Percentiles rank a stretch among this genome's conserved stretches.
Conservation (phyloP, 2,329 filamentous ascomycete genomes). For the Fusarium sp. region DNA sequence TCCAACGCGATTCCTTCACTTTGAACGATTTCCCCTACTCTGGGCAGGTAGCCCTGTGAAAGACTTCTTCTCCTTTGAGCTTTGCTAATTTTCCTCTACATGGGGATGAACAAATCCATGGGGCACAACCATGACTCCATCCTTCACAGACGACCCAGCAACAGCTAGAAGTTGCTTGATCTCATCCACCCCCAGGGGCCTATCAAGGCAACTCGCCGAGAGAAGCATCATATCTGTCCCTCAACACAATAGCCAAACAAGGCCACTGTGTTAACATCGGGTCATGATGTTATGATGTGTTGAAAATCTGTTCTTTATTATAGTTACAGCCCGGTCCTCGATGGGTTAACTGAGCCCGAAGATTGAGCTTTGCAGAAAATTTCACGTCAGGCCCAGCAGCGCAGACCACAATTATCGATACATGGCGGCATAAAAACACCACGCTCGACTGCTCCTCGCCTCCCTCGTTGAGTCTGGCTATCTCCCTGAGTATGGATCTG, state of each 20-base stretch:
- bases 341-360: no score
- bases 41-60: neutral
- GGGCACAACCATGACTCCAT: neutral
- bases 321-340: no score
- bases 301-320: no score
- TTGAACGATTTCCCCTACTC: neutral
- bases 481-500: constrained; percentile 35
- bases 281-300: no score
- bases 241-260: neutral
- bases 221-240: neutral
- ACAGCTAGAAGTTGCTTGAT: neutral
- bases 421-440: neutral
- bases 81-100: no score
- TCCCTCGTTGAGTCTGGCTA: constrained; percentile 42
- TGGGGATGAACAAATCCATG: no score
- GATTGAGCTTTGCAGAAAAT: neutral
- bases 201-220: neutral
- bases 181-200: neutral
- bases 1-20: neutral
- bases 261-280: no score
- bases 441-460: constrained; percentile 28
- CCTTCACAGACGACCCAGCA: neutral
- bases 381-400: neutral
- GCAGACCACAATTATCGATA: neutral
- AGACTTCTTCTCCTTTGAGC: no score